Evolutionary conservation across 2,329 filamentous ascomycete species (phyloP), one percentile per base, ranked within the genome.

Genomic region (Volutella citrinella): DNA sequence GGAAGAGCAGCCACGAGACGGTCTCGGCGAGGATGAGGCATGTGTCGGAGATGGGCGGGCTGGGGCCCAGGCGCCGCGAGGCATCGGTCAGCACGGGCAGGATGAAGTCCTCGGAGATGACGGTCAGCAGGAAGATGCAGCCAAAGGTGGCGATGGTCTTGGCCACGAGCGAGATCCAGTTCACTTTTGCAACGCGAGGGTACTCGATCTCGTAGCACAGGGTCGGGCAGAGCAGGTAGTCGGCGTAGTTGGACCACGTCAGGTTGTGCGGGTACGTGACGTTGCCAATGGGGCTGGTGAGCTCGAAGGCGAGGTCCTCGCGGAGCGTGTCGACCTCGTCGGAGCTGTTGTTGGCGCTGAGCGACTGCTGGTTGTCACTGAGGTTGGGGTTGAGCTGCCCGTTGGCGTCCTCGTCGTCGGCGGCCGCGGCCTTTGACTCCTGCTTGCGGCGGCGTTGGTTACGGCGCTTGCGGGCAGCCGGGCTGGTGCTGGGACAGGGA

Each of bases 141-240:
- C 93, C 93, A 57, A 97, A 97, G 2, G 93, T 85, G 28, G 93
- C 93, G 12, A 90, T 64, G 15, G 87, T 80, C 64, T 97, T 97
- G 61, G 83, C 86, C 38, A 87, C 78, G 27, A 97, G 76, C 45
- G 89, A 83, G 14, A 79, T 74, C 82, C 87, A 95, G 49, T 87
- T 79, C 38, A 88, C 80, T n/a, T 70, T 66, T 10, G 74, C 59
- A 10, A 78, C 89, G 30, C 93, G 83, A 3, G 93, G 93, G 60
- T 97, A 98, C 60, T 97, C 91, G 30, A 97, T 74, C 64, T 98
- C 93, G 64, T 98, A 98, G 71, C 93, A 98, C 14, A 98, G 76
- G 0, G 93, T 98, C 12, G 93, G 93, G 55, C 90, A 97, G 55
- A 93, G 78, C 10, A 96, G 69, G 59, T 84, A 97, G 66, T 97